Conservation (phyloP, 306 rosid genomes). For the Acacia melanoxylon region DNA sequence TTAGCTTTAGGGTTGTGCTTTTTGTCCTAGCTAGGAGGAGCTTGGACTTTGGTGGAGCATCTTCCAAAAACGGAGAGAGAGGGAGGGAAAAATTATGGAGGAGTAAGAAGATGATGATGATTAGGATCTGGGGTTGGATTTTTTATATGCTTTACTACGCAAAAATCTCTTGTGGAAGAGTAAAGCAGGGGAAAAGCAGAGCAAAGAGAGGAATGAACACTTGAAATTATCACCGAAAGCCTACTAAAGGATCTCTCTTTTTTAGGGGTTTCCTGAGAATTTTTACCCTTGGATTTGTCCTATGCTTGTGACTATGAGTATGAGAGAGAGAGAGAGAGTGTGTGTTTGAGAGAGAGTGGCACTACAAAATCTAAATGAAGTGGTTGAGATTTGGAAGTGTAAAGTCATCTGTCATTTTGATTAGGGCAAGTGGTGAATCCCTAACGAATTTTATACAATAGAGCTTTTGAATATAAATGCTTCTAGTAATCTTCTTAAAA, state of each 20-base stretch:
- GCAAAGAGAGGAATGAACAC: conserved; percentile 39
- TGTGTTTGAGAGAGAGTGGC: neutral
- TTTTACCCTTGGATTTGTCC: conserved; percentile 33
- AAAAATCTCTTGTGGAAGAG: conserved; percentile 18
- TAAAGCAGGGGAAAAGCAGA: conserved; percentile 21
- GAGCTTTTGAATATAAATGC: neutral
- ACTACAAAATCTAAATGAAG: neutral
- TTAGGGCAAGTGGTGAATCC: neutral
- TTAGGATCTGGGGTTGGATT: conserved; percentile 15
- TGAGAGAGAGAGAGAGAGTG: neutral
- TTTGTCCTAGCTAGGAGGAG: neutral
- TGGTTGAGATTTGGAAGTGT: neutral
- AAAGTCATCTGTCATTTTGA: neutral
- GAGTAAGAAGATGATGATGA: conserved; percentile 10
- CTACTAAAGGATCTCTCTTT: conserved; percentile 53
- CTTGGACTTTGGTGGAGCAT: conserved; percentile 4
- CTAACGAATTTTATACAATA: neutral
- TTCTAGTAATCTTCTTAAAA: neutral
- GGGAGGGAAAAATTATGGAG: conserved; percentile 30
- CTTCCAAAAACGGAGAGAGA: conserved; percentile 1
- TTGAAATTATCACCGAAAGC: conserved; percentile 94
- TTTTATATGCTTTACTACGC: conserved; percentile 20
- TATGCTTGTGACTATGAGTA: conserved; percentile 1
- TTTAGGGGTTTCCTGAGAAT: conserved; percentile 46
- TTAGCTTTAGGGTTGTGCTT: conserved; percentile 33